A percentile compares a stretch with the other conserved stretches of the same genome.
These are phyloP conservation scores for Zanthoxylum bungeanum DNA, from an alignment of 345 rosid genomes.

Conservation along the genomic window DNA sequence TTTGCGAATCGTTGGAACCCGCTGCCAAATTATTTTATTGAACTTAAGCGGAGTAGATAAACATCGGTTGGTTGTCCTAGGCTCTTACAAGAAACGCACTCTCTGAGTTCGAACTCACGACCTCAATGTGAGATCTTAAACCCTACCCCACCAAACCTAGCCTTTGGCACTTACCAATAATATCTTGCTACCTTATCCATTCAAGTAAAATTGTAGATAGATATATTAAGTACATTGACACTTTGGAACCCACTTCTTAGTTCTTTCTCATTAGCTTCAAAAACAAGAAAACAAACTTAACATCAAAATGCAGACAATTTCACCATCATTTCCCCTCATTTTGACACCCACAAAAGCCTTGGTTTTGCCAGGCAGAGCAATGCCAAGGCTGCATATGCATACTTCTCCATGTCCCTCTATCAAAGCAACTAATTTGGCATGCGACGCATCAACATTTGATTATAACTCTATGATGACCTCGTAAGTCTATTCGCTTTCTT, in stretches of 20 bases:
- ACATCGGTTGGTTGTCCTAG: too few species aligned
- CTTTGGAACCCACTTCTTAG: neutral
- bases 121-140: too few species aligned
- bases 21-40: too few species aligned
- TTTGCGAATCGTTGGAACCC: too few species aligned
- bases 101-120: too few species aligned
- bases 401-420: slow-evolving; percentile 15
- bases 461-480: slow-evolving; percentile 43
- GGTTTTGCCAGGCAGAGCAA: slow-evolving; percentile 22
- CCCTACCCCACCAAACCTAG: too few species aligned
- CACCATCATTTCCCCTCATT: slow-evolving; percentile 19
- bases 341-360: slow-evolving; percentile 20
- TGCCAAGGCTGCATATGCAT: slow-evolving; percentile 20
- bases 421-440: slow-evolving; percentile 22
- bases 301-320: slow-evolving; percentile 36
- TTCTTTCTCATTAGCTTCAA: too few species aligned
- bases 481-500: slow-evolving; percentile 17
- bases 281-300: neutral
- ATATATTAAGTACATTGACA: neutral
- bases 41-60: too few species aligned
- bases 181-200: slow-evolving; percentile 27
- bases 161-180: slow-evolving; percentile 25
- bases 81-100: too few species aligned
- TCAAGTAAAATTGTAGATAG: neutral
- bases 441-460: slow-evolving; percentile 39